phyloP scores from a whole-genome alignment of 2,329 filamentous ascomycete species.

The Elsinoe arachidis region DNA sequence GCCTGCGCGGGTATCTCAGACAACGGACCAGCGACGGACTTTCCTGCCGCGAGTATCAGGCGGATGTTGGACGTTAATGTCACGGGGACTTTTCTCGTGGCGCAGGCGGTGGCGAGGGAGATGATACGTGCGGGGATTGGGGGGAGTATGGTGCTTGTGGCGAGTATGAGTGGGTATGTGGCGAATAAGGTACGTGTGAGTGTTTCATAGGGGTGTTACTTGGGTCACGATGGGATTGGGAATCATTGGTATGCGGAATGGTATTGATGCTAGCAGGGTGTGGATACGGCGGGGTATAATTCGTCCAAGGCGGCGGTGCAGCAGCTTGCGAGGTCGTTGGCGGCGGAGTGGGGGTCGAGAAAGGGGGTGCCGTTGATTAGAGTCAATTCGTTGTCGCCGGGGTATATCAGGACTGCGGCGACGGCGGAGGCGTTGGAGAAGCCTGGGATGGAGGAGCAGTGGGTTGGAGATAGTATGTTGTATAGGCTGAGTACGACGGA shows the following conservation, averaged over 20 bases:
- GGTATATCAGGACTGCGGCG: slow-evolving; percentile 22
- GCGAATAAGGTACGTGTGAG: slow-evolving; percentile 23
- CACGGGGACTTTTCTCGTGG: slow-evolving; percentile 29
- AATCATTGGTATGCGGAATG: not conserved
- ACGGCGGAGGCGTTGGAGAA: slow-evolving; percentile 7
- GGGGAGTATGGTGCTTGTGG: slow-evolving; percentile 32
- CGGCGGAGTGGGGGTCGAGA: slow-evolving; percentile 45
- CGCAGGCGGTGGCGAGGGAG: slow-evolving; percentile 27
- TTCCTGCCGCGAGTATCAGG: slow-evolving; percentile 26
- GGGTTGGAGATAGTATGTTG: slow-evolving; percentile 8
- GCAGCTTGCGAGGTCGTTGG: slow-evolving; percentile 43
- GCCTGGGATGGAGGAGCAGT: slow-evolving; percentile 11
- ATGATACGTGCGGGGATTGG: slow-evolving; percentile 25
- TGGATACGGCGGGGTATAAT: slow-evolving; percentile 43
- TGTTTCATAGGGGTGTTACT: too few relatives aligned
- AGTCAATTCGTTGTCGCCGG: slow-evolving; percentile 28
- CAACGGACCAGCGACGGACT: slow-evolving; percentile 25
- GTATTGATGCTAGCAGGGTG: slow-evolving; percentile 21
- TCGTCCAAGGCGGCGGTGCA: slow-evolving; percentile 47
- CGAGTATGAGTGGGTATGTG: slow-evolving; percentile 30
- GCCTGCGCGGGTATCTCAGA: slow-evolving; percentile 24
- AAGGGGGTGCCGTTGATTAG: slow-evolving; percentile 34
- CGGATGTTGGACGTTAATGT: slow-evolving; percentile 32
- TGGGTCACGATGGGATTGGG: too few relatives aligned
- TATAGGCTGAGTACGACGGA: slow-evolving; percentile 4